Percentiles rank a stretch among this genome's conserved stretches.
These are phyloP conservation scores for Mycena leptocephala DNA, from an alignment of 768 basidiomycete genomes.

Conservation along the genomic window DNA sequence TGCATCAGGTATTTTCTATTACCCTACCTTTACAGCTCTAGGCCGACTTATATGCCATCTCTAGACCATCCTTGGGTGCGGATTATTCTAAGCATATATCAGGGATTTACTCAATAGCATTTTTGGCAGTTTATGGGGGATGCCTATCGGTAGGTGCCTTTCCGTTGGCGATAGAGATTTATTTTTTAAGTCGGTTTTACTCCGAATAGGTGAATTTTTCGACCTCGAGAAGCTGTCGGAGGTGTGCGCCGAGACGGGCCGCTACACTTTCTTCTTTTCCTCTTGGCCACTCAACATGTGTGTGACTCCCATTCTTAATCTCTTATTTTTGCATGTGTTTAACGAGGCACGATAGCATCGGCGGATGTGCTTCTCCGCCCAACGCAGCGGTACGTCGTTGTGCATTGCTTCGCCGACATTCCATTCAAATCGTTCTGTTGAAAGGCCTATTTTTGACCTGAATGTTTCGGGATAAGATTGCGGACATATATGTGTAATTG, in stretches of 20 bases:
- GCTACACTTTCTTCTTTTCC: constrained; percentile 85
- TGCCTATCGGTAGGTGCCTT: constrained; percentile 73
- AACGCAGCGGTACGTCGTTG: constrained; percentile 31
- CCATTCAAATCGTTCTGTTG: background rate
- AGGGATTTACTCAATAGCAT: background rate
- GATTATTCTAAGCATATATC: background rate
- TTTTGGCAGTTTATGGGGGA: constrained; percentile 72
- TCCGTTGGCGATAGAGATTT: background rate
- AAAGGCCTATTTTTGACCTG: constrained; percentile 26
- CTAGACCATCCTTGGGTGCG: constrained; percentile 76
- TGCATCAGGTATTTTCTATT: constrained; percentile 71
- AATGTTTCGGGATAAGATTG: background rate
- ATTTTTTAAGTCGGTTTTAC: constrained; percentile 1
- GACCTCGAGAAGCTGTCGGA: constrained; percentile 77
- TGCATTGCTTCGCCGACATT: background rate
- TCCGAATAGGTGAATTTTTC: constrained; percentile 76
- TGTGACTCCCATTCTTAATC: constrained; percentile 38
- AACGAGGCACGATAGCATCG: constrained; percentile 21
- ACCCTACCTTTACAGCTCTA: background rate
- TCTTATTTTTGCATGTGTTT: background rate
- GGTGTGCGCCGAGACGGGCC: constrained; percentile 68
- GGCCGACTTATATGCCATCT: constrained; percentile 7
- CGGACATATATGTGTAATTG: background rate
- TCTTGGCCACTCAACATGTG: constrained; percentile 85
- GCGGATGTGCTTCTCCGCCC: constrained; percentile 31